Evolutionary conservation across 2,329 filamentous ascomycete species (phyloP), one percentile per base, ranked within the genome.

Genomic region (Colletotrichum viniferum): DNA sequence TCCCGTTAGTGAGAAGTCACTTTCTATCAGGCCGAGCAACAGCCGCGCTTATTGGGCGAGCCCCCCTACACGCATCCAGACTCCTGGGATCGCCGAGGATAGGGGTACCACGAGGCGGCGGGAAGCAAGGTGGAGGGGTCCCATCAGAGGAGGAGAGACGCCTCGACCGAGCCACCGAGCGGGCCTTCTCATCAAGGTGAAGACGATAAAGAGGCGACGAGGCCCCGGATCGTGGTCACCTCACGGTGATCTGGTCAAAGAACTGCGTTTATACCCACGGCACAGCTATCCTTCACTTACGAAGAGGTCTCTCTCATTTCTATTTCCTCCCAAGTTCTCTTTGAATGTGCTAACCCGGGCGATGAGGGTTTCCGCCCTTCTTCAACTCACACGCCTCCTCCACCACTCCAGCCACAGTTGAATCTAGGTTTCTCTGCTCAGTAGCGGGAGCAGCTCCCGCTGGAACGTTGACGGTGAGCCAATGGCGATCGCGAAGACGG

Each of bases 1-100:
- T 76, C 65, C 48, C 62, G 38, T 65, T 74, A 66, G 65, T 55
- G 60, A 58, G 61, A 77, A 72, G 76, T 77, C 76, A 77, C 76
- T 77, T 28, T 77, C 76, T 77, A 77, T 77, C 76, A 69, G 38
- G 63, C 56, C 63, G 28, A 63, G 34, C 21, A 66, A 32, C 56
- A 16, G 43, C 16, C n/a, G 26, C 43, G 62, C 71, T 69, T 21
- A 76, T 74, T 77, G 74, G 76, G 60, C 48, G 9, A n/a, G 52
- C 28, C 8, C 48, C 66, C 63, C 65, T 69, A 63, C 26, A 66
- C 34, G 61, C 14, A 60, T 76, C 76, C 74, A 77, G 76, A 77
- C 68, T 68, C 61, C 63, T 77, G 71, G 74, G 74, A 77, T 77
- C 73, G 62, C 73, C 69, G 64, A 69, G 73, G 65, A 71, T 66